phyloP scores from a whole-genome alignment of 1,139 yeast species.

The Magnusiomyces tetraspermus region DNA sequence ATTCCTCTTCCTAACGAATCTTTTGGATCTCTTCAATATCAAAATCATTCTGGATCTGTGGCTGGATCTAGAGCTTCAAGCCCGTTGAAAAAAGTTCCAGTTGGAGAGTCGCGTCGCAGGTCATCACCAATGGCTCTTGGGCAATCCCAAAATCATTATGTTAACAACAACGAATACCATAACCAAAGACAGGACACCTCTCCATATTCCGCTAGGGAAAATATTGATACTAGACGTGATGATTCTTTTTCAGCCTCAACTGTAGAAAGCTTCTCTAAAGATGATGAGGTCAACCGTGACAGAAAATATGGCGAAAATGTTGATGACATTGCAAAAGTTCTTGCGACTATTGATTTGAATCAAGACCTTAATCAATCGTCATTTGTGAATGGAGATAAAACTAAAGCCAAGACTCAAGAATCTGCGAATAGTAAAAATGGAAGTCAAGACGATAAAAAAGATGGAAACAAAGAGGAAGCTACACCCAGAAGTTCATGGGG shows the following conservation, averaged over 20 bases:
- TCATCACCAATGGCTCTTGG: background rate
- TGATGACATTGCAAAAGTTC: background rate
- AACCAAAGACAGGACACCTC: too few relatives aligned
- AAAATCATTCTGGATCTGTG: too few relatives aligned
- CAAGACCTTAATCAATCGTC: background rate
- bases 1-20: background rate
- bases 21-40: too few relatives aligned
- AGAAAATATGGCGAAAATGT: background rate
- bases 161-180: too few relatives aligned
- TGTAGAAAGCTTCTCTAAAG: too few relatives aligned
- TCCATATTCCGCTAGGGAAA: background rate
- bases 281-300: background rate
- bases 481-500: background rate
- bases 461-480: background rate
- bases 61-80: background rate
- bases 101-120: background rate
- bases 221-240: background rate
- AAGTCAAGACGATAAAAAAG: background rate
- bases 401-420: background rate
- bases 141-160: background rate
- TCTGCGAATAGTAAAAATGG: background rate
- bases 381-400: background rate
- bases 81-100: background rate
- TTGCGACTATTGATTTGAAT: background rate
- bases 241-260: background rate